Conservation (phyloP, 2,329 filamentous ascomycete species). For the Claviceps sp. region DNA sequence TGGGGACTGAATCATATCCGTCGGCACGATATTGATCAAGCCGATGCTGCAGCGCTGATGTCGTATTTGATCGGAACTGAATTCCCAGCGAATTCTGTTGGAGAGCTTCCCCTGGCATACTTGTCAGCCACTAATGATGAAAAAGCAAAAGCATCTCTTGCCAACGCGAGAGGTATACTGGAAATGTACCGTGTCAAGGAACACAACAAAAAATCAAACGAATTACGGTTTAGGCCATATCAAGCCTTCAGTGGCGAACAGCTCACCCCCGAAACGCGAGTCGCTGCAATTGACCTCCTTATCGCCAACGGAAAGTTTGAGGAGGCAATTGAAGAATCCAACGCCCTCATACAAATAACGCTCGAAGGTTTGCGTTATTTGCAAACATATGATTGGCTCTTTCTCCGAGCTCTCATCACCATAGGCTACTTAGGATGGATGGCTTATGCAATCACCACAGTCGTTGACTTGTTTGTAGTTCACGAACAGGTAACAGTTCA, state of each 20-base stretch:
- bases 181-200: conserved; percentile 98
- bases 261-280: conserved; percentile 50
- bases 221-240: conserved; percentile 69
- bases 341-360: conserved; percentile 60
- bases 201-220: conserved; percentile 59
- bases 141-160: conserved; percentile 73
- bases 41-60: conserved; percentile 92
- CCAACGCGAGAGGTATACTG: conserved; percentile 75
- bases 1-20: conserved; percentile 73
- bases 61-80: conserved; percentile 77
- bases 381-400: conserved; percentile 98
- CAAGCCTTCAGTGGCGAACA: conserved; percentile 50
- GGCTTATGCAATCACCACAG: conserved; percentile 76
- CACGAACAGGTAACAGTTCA: conserved; percentile 40
- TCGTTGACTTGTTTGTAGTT: conserved; percentile 44
- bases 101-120: conserved; percentile 76
- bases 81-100: conserved; percentile 93
- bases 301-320: conserved; percentile 56
- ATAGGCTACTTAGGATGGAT: conserved; percentile 93
- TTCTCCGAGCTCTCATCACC: conserved; percentile 78
- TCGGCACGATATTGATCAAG: conserved; percentile 84
- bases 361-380: conserved; percentile 82
- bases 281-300: conserved; percentile 52
- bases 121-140: conserved; percentile 57
- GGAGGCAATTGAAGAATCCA: conserved; percentile 66